These are phyloP conservation scores for Platanus orientalis DNA, from an alignment of 164 flowering plant genomes.

Conservation along the genomic window DNA sequence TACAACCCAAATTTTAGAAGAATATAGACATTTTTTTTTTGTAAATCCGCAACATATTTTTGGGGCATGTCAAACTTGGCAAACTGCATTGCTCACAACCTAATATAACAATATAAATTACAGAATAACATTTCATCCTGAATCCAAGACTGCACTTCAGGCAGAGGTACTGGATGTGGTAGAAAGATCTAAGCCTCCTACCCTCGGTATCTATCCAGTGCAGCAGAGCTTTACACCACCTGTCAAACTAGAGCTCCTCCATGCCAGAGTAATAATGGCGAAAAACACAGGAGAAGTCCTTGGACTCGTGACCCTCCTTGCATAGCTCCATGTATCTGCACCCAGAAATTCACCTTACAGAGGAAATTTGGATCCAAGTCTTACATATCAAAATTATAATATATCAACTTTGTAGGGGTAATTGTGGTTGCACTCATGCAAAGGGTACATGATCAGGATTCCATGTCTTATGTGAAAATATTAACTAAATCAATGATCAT, in stretches of 20 bases:
- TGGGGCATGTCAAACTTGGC: no score
- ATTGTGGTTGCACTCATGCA: background rate
- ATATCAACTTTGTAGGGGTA: background rate
- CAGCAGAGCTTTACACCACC: background rate
- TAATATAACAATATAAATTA: background rate
- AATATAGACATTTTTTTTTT: no score
- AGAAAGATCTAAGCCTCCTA: background rate
- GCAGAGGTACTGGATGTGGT: background rate
- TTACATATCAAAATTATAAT: background rate
- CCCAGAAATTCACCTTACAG: background rate
- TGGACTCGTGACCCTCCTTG: constrained; percentile 16
- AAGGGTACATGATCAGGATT: background rate
- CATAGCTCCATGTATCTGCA: constrained; percentile 25
- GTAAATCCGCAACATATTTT: no score
- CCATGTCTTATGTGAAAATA: background rate
- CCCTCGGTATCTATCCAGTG: background rate
- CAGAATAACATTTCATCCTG: background rate
- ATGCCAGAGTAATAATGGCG: constrained; percentile 27
- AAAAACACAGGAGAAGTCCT: constrained; percentile 32
- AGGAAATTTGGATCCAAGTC: no score
- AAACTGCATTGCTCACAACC: no score
- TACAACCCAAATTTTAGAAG: no score
- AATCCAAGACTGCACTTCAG: background rate
- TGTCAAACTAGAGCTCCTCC: constrained; percentile 17
- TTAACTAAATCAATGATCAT: no score